phyloP scores from a whole-genome alignment of 495 filamentous ascomycete genomes.

The Pseudoneurospora amorphoporcata region DNA sequence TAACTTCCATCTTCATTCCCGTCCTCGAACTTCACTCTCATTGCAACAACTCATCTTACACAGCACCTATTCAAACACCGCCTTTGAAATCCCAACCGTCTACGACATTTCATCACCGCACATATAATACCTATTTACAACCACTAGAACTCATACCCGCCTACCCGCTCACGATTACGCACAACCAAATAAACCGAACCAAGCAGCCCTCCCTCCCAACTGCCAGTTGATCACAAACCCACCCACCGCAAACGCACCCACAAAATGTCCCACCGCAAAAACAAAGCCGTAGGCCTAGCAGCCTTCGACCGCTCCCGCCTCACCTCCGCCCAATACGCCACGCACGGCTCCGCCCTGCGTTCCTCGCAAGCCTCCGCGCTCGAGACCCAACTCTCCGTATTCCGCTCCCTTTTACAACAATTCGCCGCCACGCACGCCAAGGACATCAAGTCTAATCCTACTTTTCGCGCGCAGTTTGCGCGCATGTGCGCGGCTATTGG shows the following conservation, averaged over 20 bases:
- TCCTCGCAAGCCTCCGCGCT: slow-evolving; percentile 71
- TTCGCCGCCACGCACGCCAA: slow-evolving; percentile 91
- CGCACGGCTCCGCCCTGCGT: slow-evolving; percentile 76
- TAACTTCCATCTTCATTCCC: not conserved
- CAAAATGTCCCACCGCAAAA: slow-evolving; percentile 35
- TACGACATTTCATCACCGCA: not conserved
- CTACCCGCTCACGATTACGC: not conserved
- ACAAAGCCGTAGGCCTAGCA: slow-evolving; percentile 75
- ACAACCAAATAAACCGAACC: not conserved
- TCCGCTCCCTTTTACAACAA: slow-evolving; percentile 84
- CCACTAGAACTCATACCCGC: not conserved
- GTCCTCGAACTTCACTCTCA: not conserved
- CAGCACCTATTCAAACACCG: not conserved
- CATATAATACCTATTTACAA: not conserved
- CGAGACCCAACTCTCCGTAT: slow-evolving; percentile 85
- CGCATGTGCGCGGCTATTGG: slow-evolving; percentile 97
- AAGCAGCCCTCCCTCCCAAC: not conserved
- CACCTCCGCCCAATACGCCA: slow-evolving; percentile 73
- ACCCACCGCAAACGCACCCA: not conserved
- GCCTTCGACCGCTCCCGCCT: slow-evolving; percentile 79
- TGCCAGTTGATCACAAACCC: not conserved
- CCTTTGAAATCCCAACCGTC: not conserved
- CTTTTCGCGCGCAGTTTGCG: slow-evolving; percentile 92
- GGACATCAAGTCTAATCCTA: slow-evolving; percentile 89
- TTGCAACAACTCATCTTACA: not conserved